phyloP scores from a whole-genome alignment of 257 asterid genomes.

The Capsicum pubescens region DNA sequence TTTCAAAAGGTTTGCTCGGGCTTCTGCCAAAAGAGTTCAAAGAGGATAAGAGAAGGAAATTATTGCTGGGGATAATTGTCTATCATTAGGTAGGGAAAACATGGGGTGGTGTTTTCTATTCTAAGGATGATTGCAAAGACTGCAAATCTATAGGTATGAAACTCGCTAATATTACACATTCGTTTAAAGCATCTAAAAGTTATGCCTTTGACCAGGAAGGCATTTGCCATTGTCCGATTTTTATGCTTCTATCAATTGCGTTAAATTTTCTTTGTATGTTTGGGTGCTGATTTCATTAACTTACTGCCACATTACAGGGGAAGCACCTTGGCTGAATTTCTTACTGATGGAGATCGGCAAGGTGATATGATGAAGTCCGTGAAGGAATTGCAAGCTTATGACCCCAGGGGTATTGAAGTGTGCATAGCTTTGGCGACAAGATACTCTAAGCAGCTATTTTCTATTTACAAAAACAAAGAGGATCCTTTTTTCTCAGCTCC shows the following conservation, averaged over 20 bases:
- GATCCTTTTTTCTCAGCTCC: slow-evolving; percentile 55
- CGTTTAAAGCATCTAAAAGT: background rate
- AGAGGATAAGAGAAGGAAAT: slow-evolving; percentile 12
- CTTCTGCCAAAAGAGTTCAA: background rate
- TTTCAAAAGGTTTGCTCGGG: background rate
- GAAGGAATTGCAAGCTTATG: slow-evolving; percentile 51
- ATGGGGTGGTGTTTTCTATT: background rate
- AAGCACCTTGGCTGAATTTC: slow-evolving; percentile 63
- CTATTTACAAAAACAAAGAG: slow-evolving; percentile 56
- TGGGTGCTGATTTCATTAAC: slow-evolving; percentile 2
- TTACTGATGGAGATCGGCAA: slow-evolving; percentile 54
- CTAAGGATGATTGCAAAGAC: background rate
- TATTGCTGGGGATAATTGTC: background rate
- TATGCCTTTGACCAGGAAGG: background rate
- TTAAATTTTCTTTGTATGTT: background rate
- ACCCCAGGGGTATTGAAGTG: slow-evolving; percentile 46
- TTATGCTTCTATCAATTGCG: slow-evolving; percentile 14
- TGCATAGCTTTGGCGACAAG: slow-evolving; percentile 51
- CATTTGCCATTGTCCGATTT: background rate
- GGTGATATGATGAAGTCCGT: slow-evolving; percentile 52
- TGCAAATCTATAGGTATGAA: background rate
- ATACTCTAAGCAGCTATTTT: slow-evolving; percentile 66
- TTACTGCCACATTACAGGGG: slow-evolving; percentile 49
- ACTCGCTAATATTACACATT: background rate
- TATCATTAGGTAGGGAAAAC: background rate